A percentile compares a stretch with the other conserved stretches of the same genome.
phyloP scores from a whole-genome alignment of 2,329 filamentous ascomycete species.

The Paracoccidioides brasiliensis region DNA sequence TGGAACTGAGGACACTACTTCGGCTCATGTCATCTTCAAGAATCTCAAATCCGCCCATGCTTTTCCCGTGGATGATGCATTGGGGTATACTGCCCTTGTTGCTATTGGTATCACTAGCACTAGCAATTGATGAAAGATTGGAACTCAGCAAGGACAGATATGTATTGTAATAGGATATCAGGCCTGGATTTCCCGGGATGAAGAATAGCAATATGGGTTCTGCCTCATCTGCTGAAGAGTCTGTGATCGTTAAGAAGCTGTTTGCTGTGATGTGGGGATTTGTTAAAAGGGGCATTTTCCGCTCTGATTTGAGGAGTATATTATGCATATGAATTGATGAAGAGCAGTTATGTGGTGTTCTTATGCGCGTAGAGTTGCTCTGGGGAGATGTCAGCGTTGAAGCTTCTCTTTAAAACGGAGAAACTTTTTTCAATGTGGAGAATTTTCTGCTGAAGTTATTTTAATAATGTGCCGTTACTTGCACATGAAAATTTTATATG shows the following conservation, averaged over 20 bases:
- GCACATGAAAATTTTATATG: too few species aligned
- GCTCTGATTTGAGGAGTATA: too few species aligned
- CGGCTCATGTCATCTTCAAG: not conserved
- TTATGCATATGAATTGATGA: too few species aligned
- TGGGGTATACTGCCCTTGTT: not conserved
- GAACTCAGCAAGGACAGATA: slow-evolving; percentile 28
- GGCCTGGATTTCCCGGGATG: slow-evolving; percentile 38
- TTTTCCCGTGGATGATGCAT: slow-evolving; percentile 21
- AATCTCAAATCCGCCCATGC: slow-evolving; percentile 25
- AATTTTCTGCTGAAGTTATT: too few species aligned
- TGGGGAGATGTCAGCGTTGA: too few species aligned
- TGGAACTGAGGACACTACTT: not conserved
- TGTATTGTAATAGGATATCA: slow-evolving; percentile 37
- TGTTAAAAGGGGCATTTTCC: not conserved
- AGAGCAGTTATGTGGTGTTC: too few species aligned
- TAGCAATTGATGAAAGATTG: slow-evolving; percentile 9
- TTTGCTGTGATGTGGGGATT: not conserved
- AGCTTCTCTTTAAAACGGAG: too few species aligned
- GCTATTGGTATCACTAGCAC: not conserved
- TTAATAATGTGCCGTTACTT: too few species aligned
- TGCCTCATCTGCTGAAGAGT: slow-evolving; percentile 10
- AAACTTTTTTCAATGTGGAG: too few species aligned
- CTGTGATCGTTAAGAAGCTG: not conserved
- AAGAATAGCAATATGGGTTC: slow-evolving; percentile 31
- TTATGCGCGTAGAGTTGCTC: too few species aligned